Conservation (phyloP, 371 early-diverging fungal genomes). For the Ordospora colligata region DNA sequence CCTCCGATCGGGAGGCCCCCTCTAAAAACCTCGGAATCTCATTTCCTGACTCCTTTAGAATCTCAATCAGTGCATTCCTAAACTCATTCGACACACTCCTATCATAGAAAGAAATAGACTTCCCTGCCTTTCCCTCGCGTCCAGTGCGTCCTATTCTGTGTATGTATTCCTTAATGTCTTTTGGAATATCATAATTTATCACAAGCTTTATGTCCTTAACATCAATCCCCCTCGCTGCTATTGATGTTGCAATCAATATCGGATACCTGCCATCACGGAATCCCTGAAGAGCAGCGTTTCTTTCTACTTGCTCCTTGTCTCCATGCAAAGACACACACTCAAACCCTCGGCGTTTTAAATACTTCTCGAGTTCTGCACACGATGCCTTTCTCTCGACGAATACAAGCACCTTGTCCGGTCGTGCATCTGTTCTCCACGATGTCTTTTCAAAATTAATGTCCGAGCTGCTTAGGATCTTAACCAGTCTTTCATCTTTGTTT, state of each 20-base stretch:
- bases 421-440: conserved; percentile 27
- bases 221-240: conserved; percentile 95
- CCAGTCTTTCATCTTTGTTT: conserved; percentile 74
- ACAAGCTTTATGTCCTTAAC: conserved; percentile 94
- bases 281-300: conserved; percentile 67
- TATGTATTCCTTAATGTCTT: conserved; percentile 78
- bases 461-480: conserved; percentile 75
- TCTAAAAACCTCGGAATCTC: conserved; percentile 70
- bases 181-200: conserved; percentile 95
- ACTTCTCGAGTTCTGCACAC: conserved; percentile 72
- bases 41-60: conserved; percentile 80
- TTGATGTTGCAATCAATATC: conserved; percentile 91
- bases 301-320: conserved; percentile 64
- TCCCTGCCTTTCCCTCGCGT: conserved; percentile 70
- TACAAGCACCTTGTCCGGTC: conserved; percentile 70
- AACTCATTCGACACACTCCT: conserved; percentile 67
- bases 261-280: conserved; percentile 85
- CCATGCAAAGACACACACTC: conserved; percentile 55
- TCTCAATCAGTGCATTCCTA: conserved; percentile 76
- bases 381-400: conserved; percentile 82
- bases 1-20: background rate
- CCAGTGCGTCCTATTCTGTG: conserved; percentile 74
- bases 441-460: conserved; percentile 66
- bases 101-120: conserved; percentile 75
- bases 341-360: conserved; percentile 73